Percentiles rank a stretch among this genome's conserved stretches.
Evolutionary conservation across 306 rosid species (phyloP).

Genomic region (Fragaria ananassa): DNA sequence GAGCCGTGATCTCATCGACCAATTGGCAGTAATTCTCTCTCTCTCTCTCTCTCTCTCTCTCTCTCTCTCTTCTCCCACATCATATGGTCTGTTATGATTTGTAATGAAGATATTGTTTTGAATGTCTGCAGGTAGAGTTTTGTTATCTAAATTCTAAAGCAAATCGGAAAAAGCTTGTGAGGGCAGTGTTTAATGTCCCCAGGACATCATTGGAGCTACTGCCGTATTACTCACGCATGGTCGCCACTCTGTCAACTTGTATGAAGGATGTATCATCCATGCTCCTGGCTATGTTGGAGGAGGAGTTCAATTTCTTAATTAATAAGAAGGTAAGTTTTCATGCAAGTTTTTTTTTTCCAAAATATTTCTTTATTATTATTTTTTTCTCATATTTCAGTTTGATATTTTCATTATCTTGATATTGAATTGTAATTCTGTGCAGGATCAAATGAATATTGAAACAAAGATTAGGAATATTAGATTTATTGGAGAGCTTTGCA

Average conservation of each 20-base stretch:
- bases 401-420: not conserved
- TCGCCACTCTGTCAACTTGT: conserved; percentile 92
- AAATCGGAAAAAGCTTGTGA: conserved; percentile 83
- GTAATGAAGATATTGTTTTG: conserved; percentile 21
- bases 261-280: conserved; percentile 91
- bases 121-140: conserved; percentile 75
- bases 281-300: conserved; percentile 91
- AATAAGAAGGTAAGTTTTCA: conserved; percentile 75
- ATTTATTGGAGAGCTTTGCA: conserved; percentile 99
- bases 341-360: not conserved
- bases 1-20: conserved; percentile 99
- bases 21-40: conserved; percentile 68
- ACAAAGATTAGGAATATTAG: conserved; percentile 94
- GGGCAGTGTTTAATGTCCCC: conserved; percentile 94
- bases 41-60: not conserved
- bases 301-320: conserved; percentile 90
- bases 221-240: conserved; percentile 94
- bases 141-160: conserved; percentile 95
- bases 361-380: no score
- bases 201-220: conserved; percentile 93
- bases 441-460: conserved; percentile 99
- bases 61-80: not conserved
- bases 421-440: conserved; percentile 35
- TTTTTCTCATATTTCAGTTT: not conserved
- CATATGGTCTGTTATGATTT: not conserved